Base-by-base conservation (phyloP, 345 rosid species). In the Linum usitatissimum region DNA sequence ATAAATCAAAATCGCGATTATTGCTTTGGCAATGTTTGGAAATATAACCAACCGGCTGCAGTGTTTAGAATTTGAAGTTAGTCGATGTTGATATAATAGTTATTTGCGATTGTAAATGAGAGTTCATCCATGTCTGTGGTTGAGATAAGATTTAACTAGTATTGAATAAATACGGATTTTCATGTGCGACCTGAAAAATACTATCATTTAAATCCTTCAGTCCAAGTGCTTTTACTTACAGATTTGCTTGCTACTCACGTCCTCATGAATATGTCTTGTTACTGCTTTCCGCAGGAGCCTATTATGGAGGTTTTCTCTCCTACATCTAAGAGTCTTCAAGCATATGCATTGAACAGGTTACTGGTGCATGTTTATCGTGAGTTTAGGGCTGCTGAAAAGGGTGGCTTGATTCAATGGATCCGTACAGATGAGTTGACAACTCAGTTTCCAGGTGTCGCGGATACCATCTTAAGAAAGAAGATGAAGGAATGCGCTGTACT, bases 291-390 rank as follows among this genome's bases (percentile, higher is more conserved):
- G 69, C 78, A 93, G 97, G 99, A 87, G 76, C 99, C 97, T 59
- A 87, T 87, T 53, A 80, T 83, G 91, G 97, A 90, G 80, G 97
- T 90, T 40, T 84, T 87, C 72, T 74, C 99, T 64, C 97, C 95
- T 65, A 85, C 77, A 68, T 81, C 89, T 36, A 93, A 93, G 80
- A 85, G 77, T 76, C 84, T 86, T 71, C 96, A 83, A 77, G 68
- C 81, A 49, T 90, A 84, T 75, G 72, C 78, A 70, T 70, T 82
- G 80, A 86, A 90, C 67, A 79, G 86, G 78, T 73, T 87, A 78
- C 72, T 86, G 77, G 85, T 87, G 60, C 78, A 84, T 77, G 85
- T 86, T 66, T 93, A 84, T 73, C 90, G 92, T 19, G 90, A 86
- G 69, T 90, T 90, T 68, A 82, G 78, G 60, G 82, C 81, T 3